Conservation (phyloP, 2,329 filamentous ascomycete genomes). For the Fusarium liriodendri region DNA sequence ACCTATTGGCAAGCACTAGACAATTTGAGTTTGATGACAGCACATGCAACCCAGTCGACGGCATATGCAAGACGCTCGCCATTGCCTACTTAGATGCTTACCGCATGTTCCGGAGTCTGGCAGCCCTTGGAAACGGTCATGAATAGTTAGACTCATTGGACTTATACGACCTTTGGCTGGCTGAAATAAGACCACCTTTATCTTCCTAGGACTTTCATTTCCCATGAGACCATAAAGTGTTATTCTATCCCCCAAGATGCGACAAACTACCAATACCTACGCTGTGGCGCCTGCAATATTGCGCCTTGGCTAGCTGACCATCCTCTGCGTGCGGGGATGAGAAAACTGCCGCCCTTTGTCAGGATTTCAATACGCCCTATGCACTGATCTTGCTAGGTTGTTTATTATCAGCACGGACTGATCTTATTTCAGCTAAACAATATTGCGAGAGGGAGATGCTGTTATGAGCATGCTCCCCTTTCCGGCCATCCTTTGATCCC, state of each 20-base stretch:
- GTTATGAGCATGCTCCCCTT: not conserved
- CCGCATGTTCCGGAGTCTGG: not conserved
- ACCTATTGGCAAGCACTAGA: not conserved
- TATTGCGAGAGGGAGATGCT: not conserved
- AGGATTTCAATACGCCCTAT: not conserved
- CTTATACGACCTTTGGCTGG: not conserved
- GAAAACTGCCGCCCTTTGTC: not conserved
- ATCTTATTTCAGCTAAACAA: not conserved
- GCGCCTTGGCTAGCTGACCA: not conserved
- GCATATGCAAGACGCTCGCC: not conserved
- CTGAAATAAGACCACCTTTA: not conserved
- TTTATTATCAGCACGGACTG: not conserved
- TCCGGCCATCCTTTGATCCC: not conserved
- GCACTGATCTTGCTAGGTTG: not conserved
- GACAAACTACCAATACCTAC: not conserved
- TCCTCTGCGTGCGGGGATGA: not conserved
- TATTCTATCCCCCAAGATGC: not conserved
- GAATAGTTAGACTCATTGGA: not conserved
- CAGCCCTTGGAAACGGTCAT: not conserved
- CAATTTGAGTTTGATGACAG: not conserved
- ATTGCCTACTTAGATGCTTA: not conserved
- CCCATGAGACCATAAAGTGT: not conserved
- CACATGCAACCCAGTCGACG: not conserved
- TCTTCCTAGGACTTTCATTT: not conserved
- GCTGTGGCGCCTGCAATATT: not conserved